phyloP scores from a whole-genome alignment of 176 grass and related monocot species.

The Rhynchospora pubera region DNA sequence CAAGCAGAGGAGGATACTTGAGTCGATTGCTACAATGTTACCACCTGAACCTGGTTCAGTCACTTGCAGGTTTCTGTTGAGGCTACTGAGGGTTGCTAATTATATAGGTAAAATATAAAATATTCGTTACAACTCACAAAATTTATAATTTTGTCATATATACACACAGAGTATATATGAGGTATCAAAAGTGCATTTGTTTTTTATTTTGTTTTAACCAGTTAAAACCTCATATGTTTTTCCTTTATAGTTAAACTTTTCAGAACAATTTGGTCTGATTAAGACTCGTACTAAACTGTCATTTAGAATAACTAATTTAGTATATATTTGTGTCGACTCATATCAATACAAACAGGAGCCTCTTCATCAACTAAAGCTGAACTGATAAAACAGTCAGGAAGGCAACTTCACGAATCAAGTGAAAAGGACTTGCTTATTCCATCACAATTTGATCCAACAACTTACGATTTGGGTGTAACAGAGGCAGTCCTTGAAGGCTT shows the following conservation, averaged over 20 bases:
- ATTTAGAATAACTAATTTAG: not conserved
- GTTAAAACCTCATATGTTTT: not conserved
- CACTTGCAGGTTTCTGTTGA: constrained; percentile 63
- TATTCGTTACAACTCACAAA: not conserved
- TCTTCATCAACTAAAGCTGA: constrained; percentile 79
- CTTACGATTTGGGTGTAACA: constrained; percentile 55
- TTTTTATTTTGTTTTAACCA: not conserved
- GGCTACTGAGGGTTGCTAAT: constrained; percentile 68
- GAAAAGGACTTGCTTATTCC: constrained; percentile 63
- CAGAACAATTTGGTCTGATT: not conserved
- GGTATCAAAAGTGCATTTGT: not conserved
- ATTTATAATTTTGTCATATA: not conserved
- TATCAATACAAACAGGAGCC: constrained; percentile 25
- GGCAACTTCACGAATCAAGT: constrained; percentile 58
- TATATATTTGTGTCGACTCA: not conserved
- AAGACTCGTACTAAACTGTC: not conserved
- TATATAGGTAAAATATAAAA: constrained; percentile 25
- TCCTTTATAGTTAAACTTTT: not conserved
- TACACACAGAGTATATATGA: not conserved
- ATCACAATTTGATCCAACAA: constrained; percentile 28
- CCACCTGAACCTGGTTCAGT: constrained; percentile 49
- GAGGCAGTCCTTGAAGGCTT: constrained; percentile 73
- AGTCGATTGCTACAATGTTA: constrained; percentile 82
- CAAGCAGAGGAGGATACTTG: constrained; percentile 62
- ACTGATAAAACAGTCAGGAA: constrained; percentile 54